These are phyloP conservation scores for Andrographis paniculata DNA, from an alignment of 305 asterid species.

Conservation along the genomic window DNA sequence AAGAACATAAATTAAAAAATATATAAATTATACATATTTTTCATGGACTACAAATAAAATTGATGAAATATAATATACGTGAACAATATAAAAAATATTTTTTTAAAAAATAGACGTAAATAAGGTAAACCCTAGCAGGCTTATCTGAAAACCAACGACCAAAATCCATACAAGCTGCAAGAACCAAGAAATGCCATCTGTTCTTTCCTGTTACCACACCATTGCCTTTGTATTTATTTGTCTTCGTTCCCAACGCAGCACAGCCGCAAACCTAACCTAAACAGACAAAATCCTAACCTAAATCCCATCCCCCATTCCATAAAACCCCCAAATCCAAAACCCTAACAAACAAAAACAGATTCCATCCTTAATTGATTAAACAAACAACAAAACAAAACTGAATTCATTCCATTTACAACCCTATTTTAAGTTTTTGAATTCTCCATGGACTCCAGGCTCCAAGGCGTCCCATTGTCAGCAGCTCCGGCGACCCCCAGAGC, in stretches of 20 bases:
- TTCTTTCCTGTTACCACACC: neutral
- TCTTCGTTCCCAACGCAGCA: neutral
- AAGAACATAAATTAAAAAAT: no score
- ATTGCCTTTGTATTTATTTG: no score
- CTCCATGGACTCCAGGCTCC: neutral
- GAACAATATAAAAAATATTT: no score
- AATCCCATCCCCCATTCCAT: no score
- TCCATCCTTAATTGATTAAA: no score
- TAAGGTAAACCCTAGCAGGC: neutral
- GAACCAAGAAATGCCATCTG: neutral
- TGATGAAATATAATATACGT: no score
- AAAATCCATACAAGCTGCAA: neutral
- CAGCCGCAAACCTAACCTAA: neutral
- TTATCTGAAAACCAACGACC: neutral
- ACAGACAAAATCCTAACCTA: no score
- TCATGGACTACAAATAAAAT: no score
- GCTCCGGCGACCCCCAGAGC: slow-evolving; percentile 39
- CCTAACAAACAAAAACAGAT: neutral
- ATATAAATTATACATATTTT: no score
- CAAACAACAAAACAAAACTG: neutral
- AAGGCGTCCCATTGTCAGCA: slow-evolving; percentile 53
- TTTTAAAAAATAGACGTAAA: no score
- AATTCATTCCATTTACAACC: no score
- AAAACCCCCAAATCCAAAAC: neutral
- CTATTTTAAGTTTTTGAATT: no score